These are phyloP conservation scores for Oryza longistaminata DNA, from an alignment of 176 grass and related monocot genomes.

Conservation along the genomic window DNA sequence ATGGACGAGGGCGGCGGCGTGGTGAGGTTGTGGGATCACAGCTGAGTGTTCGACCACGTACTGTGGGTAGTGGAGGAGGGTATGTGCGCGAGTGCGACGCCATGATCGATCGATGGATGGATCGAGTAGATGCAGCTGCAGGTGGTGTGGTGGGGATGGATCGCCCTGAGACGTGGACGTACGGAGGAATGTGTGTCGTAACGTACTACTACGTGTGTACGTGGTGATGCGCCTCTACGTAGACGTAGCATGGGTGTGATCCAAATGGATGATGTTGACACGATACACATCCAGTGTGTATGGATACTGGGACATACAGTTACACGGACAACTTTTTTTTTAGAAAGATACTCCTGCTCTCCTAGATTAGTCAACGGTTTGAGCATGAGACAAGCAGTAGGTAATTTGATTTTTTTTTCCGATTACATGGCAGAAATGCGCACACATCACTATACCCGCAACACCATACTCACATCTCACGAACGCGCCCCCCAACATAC, in stretches of 20 bases:
- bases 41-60: slow-evolving; percentile 20
- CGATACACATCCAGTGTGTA: not conserved
- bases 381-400: no score
- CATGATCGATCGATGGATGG: slow-evolving; percentile 9
- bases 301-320: not conserved
- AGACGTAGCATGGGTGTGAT: slow-evolving; percentile 37
- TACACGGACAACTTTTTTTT: not conserved
- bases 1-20: slow-evolving; percentile 9
- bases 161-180: slow-evolving; percentile 25
- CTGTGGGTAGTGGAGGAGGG: slow-evolving; percentile 25
- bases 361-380: not conserved
- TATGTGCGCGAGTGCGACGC: not conserved
- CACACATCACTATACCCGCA: no score
- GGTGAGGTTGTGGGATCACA: slow-evolving; percentile 74
- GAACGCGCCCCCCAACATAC: no score
- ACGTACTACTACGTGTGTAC: slow-evolving; percentile 10
- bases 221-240: not conserved
- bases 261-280: slow-evolving; percentile 6
- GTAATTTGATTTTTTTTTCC: no score
- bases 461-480: no score
- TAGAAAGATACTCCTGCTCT: not conserved
- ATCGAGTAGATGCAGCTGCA: slow-evolving; percentile 4
- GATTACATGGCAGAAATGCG: no score
- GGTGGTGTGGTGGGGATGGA: slow-evolving; percentile 26
- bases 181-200: slow-evolving; percentile 15